Evolutionary conservation across 257 asterid genomes (phyloP).

Genomic region (Penstemon barbatus): DNA sequence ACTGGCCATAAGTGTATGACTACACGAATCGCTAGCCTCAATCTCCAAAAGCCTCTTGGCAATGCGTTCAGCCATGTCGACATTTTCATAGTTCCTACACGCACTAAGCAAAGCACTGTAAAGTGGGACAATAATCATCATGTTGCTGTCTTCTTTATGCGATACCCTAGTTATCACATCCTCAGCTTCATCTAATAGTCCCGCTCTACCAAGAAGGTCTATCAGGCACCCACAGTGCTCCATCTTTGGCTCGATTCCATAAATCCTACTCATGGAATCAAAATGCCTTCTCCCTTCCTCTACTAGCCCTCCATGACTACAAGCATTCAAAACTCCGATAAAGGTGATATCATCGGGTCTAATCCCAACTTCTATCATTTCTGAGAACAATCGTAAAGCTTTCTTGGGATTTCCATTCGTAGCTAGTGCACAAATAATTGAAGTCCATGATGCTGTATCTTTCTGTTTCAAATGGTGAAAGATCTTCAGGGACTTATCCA

Average conservation of each 20-base stretch:
- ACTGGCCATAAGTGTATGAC: constrained; percentile 61
- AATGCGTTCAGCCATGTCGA: constrained; percentile 70
- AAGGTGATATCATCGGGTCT: constrained; percentile 77
- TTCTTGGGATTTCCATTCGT: constrained; percentile 56
- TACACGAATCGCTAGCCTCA: constrained; percentile 58
- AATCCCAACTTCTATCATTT: constrained; percentile 61
- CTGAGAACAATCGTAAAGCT: constrained; percentile 63
- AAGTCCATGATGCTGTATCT: constrained; percentile 78
- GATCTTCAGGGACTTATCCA: constrained; percentile 58
- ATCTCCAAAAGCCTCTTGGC: constrained; percentile 54
- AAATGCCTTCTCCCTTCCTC: constrained; percentile 77
- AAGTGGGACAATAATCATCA: constrained; percentile 49
- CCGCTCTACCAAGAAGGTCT: constrained; percentile 85
- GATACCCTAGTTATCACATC: constrained; percentile 44
- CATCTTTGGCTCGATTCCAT: constrained; percentile 64
- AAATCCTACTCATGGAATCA: constrained; percentile 51
- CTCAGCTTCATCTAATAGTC: constrained; percentile 76
- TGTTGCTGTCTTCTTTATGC: constrained; percentile 29
- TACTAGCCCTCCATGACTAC: constrained; percentile 84
- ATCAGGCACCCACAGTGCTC: constrained; percentile 83
- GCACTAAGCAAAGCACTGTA: constrained; percentile 83
- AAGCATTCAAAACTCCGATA: constrained; percentile 78
- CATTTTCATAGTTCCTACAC: constrained; percentile 65
- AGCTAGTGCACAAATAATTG: constrained; percentile 67
- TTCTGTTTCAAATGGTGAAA: constrained; percentile 55